Evolutionary conservation across 257 asterid species (phyloP).

Genomic region (Solanum pennellii): DNA sequence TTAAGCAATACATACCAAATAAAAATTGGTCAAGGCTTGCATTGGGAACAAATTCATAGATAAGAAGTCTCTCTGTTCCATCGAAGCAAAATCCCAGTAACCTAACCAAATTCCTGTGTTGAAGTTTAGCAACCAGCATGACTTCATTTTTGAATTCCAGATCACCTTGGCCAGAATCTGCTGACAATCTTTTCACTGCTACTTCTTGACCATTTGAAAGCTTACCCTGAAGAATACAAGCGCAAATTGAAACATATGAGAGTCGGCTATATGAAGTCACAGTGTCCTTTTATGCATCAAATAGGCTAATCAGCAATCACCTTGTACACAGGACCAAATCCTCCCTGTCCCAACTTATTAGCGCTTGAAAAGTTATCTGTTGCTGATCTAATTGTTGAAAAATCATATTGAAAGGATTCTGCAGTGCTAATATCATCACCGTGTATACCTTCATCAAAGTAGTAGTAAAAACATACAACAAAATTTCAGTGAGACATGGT

Average conservation of each 20-base stretch:
- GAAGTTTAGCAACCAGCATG: constrained; percentile 6
- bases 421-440: not conserved
- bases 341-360: constrained; percentile 1
- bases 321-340: constrained; percentile 13
- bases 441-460: not conserved
- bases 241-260: no score
- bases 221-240: not conserved
- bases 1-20: constrained; percentile 3
- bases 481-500: not conserved
- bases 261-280: not conserved
- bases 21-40: constrained; percentile 12
- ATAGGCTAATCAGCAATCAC: not conserved
- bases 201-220: constrained; percentile 3
- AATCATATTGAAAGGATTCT: constrained; percentile 12
- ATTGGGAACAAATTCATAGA: constrained; percentile 13
- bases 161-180: constrained; percentile 1
- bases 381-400: not conserved
- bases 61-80: constrained; percentile 8
- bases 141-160: constrained; percentile 10
- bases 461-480: not conserved
- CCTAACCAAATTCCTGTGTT: constrained; percentile 17
- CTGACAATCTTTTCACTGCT: constrained; percentile 16
- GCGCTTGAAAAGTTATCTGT: constrained; percentile 3
- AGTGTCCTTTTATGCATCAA: not conserved
- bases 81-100: constrained; percentile 11